These are phyloP conservation scores for Colletotrichum agaves DNA, from an alignment of 2,329 filamentous ascomycete species.

Conservation along the genomic window DNA sequence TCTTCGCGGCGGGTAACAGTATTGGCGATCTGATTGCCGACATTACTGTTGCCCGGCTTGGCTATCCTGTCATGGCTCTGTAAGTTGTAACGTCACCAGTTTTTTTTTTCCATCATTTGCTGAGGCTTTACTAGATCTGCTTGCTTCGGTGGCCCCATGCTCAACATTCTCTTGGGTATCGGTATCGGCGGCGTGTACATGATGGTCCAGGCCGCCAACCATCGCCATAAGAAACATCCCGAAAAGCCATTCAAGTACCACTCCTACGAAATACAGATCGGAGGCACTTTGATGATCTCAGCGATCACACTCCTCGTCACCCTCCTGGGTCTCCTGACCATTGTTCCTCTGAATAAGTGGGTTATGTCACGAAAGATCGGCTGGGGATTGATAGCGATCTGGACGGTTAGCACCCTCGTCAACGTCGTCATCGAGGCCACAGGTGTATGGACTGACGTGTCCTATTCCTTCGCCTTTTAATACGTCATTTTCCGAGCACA, in stretches of 20 bases:
- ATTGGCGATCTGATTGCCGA: slow-evolving; percentile 94
- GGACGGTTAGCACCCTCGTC: slow-evolving; percentile 80
- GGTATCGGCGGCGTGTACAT: slow-evolving; percentile 92
- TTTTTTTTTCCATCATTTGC: slow-evolving; percentile 23
- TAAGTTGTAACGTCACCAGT: slow-evolving; percentile 50
- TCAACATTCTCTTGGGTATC: slow-evolving; percentile 95
- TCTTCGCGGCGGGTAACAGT: slow-evolving; percentile 97
- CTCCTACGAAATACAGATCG: slow-evolving; percentile 85
- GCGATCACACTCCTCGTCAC: slow-evolving; percentile 86
- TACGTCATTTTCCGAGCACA: neutral
- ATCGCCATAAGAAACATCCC: slow-evolving; percentile 74
- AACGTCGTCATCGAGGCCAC: slow-evolving; percentile 86
- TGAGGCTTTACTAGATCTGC: slow-evolving; percentile 68
- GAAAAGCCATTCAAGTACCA: slow-evolving; percentile 72
- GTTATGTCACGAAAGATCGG: slow-evolving; percentile 85
- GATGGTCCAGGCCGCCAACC: slow-evolving; percentile 77
- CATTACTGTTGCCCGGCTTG: slow-evolving; percentile 91
- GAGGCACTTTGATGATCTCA: slow-evolving; percentile 85
- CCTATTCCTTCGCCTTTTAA: slow-evolving; percentile 34
- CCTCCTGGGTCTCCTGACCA: slow-evolving; percentile 79
- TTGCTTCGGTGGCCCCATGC: slow-evolving; percentile 98
- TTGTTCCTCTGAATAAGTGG: slow-evolving; percentile 89
- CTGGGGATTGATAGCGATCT: slow-evolving; percentile 80
- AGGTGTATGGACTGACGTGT: slow-evolving; percentile 59
- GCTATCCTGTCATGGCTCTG: slow-evolving; percentile 95